Evolutionary conservation across 208 protist species (phyloP), one percentile per base, ranked within the genome.

Genomic region (Trichomonas gallinae): DNA sequence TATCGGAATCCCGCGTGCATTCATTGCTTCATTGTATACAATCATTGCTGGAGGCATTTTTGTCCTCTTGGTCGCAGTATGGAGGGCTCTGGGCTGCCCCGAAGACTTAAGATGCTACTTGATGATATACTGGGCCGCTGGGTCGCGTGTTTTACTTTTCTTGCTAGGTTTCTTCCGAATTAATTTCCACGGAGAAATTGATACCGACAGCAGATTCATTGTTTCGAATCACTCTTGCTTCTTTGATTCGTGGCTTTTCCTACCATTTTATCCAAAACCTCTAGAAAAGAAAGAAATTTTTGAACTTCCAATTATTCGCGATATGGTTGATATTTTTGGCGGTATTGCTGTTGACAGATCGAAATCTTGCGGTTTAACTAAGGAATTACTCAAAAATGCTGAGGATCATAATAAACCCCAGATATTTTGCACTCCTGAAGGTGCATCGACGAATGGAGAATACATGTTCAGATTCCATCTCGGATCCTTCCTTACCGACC

Each of bases 401-500:
- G 17, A 34, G 1, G 31, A 93, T 93, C 23, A 48, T 36, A 38
- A 93, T 44, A n/a, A 34, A 38, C 87, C 87, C 17, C 15, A 48
- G 6, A 93, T 93, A 38, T n/a, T 93, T 1, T 48, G 42, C n/a
- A 38, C 45, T 1, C 87, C 87, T 34, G 87, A 93, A 51, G 87
- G 87, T 51, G 87, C 87, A 38, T 93, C 87, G 26, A 93, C 87
- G n/a, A 48, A 42, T 44, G 87, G 87, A 6, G 87, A 93, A 11
- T 93, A 93, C 38, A 93, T 93, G 87, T 42, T 51, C 26, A 17
- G 87, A 51, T 93, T 93, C 44, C 87, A 93, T 38, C 87, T 93
- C 45, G 87, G 87, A 34, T 42, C 87, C 2, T 93, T 93, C 44
- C 31, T 93, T 1, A 49, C 87, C 26, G 87, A 93, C 45, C 44